phyloP scores from a whole-genome alignment of 2,329 filamentous ascomycete species.

The Sphaerulina musiva region DNA sequence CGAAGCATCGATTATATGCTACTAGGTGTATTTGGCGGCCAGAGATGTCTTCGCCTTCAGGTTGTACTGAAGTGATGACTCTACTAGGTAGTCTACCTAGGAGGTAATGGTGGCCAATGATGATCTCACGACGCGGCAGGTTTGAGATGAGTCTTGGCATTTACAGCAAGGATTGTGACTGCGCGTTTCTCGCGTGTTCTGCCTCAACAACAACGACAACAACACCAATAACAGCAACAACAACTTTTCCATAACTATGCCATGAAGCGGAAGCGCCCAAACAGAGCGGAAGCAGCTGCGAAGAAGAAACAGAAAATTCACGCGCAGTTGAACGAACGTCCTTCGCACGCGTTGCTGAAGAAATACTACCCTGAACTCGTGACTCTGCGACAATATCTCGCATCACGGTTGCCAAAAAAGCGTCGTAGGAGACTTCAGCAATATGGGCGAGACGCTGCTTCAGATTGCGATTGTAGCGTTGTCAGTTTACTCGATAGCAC shows the following conservation, averaged over 20 bases:
- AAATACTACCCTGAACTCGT: constrained; percentile 27
- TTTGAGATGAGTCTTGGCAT: neutral
- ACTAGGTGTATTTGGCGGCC: no score
- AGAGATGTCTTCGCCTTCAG: no score
- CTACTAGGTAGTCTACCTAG: no score
- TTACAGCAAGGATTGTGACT: neutral
- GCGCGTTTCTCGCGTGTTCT: constrained; percentile 2
- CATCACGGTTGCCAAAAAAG: constrained; percentile 24
- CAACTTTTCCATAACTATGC: neutral
- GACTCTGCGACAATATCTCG: constrained; percentile 27
- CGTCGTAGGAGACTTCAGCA: constrained; percentile 22
- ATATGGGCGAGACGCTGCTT: constrained; percentile 18
- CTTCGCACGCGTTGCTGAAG: constrained; percentile 20
- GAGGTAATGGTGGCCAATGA: constrained; percentile 2
- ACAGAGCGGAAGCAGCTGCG: constrained; percentile 2
- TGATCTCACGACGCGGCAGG: constrained; percentile 4
- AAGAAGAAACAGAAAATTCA: constrained; percentile 16
- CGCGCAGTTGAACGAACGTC: neutral
- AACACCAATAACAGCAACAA: neutral
- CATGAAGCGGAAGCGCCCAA: constrained; percentile 23
- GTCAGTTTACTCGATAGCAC: constrained; percentile 60
- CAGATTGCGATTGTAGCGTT: constrained; percentile 35
- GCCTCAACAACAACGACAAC: neutral
- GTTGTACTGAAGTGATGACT: neutral
- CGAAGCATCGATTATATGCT: constrained; percentile 1